Percentiles rank a stretch among this genome's conserved stretches.
Evolutionary conservation across 148 eudicot genomes (phyloP).

Genomic region (Oxyria digyna): DNA sequence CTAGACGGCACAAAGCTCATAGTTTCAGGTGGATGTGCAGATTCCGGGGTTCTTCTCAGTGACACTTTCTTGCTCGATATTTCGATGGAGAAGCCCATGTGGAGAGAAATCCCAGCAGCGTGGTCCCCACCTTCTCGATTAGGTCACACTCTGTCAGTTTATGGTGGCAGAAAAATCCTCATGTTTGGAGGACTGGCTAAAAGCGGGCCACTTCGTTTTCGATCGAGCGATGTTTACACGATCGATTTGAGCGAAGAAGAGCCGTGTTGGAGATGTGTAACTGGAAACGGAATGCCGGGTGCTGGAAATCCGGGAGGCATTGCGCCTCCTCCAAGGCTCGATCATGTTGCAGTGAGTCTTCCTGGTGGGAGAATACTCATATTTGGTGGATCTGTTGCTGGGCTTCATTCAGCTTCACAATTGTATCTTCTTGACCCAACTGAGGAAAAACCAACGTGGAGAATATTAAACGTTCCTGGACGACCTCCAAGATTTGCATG

Average conservation of each 20-base stretch:
- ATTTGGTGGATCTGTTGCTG: slow-evolving; percentile 95
- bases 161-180: slow-evolving; percentile 84
- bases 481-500: slow-evolving; percentile 90
- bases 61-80: slow-evolving; percentile 90
- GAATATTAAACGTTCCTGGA: slow-evolving; percentile 82
- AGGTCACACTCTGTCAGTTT: slow-evolving; percentile 84
- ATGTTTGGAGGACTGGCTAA: slow-evolving; percentile 97
- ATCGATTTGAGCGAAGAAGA: slow-evolving; percentile 85
- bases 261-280: slow-evolving; percentile 88
- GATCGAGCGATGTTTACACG: slow-evolving; percentile 81
- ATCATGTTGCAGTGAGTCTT: slow-evolving; percentile 92
- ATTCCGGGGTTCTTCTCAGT: slow-evolving; percentile 87
- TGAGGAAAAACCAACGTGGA: slow-evolving; percentile 94
- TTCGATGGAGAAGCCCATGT: slow-evolving; percentile 80
- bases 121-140: slow-evolving; percentile 96
- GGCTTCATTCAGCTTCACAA: slow-evolving; percentile 95
- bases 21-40: slow-evolving; percentile 96
- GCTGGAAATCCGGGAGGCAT: slow-evolving; percentile 92
- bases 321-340: slow-evolving; percentile 92
- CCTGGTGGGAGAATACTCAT: slow-evolving; percentile 90
- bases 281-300: slow-evolving; percentile 90
- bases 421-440: slow-evolving; percentile 84
- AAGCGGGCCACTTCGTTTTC: slow-evolving; percentile 78
- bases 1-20: slow-evolving; percentile 88
- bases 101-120: slow-evolving; percentile 86